Conservation (phyloP, 2,329 filamentous ascomycete species). For the Claviceps cyperi region DNA sequence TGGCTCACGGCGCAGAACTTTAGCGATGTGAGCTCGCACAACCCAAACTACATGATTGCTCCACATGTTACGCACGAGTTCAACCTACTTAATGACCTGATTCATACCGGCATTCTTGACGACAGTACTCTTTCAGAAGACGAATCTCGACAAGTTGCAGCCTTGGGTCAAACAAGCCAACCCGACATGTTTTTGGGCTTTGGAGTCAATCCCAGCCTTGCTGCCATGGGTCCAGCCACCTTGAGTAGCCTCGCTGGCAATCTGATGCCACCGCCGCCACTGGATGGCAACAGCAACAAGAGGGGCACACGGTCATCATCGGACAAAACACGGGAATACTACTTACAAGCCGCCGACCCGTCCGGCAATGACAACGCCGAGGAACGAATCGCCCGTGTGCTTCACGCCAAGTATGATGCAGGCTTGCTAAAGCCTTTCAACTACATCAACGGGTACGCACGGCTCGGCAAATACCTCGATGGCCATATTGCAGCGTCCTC, state of each 20-base stretch:
- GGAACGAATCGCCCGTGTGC: constrained; percentile 85
- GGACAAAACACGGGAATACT: constrained; percentile 77
- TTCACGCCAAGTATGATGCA: constrained; percentile 92
- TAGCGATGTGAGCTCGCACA: constrained; percentile 87
- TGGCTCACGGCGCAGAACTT: constrained; percentile 71
- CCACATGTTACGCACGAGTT: constrained; percentile 95
- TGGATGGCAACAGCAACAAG: constrained; percentile 36
- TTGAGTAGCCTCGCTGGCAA: constrained; percentile 13
- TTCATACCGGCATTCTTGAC: constrained; percentile 82
- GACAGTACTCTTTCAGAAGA: constrained; percentile 60
- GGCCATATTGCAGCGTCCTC: constrained; percentile 68
- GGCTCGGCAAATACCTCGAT: constrained; percentile 83
- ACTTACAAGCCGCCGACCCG: constrained; percentile 91
- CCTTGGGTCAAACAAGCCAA: constrained; percentile 27
- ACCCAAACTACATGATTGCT: constrained; percentile 85
- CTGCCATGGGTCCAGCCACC: constrained; percentile 10
- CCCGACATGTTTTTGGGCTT: constrained; percentile 35
- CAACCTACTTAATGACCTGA: constrained; percentile 89
- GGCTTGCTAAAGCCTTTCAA: constrained; percentile 94
- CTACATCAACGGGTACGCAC: constrained; percentile 90
- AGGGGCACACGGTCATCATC: constrained; percentile 53
- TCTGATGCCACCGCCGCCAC: constrained; percentile 34
- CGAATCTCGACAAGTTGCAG: constrained; percentile 37
- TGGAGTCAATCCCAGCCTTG: constrained; percentile 24
- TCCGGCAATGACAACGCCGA: constrained; percentile 74